Base-by-base conservation (phyloP, 164 flowering plant genomes). In the Magnolia changhungtana region DNA sequence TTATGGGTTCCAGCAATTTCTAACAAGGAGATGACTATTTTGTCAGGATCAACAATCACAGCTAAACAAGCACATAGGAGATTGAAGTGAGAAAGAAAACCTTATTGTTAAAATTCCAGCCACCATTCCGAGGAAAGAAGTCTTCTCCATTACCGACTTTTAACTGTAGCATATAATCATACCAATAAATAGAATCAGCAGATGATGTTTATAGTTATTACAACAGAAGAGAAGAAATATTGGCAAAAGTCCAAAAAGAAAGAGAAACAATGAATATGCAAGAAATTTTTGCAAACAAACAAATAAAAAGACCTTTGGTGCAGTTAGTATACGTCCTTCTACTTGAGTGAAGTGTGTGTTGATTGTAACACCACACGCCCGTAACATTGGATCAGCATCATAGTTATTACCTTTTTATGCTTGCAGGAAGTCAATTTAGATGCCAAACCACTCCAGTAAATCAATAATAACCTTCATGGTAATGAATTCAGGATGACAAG, bases 71-170 rank as follows among this genome's bases (percentile, higher is more conserved):
- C 2, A 23, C 68, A 65, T 11, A 65, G 16, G 29, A 9, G 8
- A 20, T 9, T 19, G 11, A 74, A 27, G 13, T 24, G 5, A 24
- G 8, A 66, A 3, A 13, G 18, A 74, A 10, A n/a, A 31, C 37
- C 97, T 92, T 96, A 14, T 91, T 85, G 63, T 87, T 91, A 50
- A 94, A 90, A 75, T 94, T 96, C 99, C 98, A 94, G 0, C 94
- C 80, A 7, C 99, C 99, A 80, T 89, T 90, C 8, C 95, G 83
- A 7, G 98, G 90, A 37, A 74, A 51, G 24, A 91, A 82, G 24
- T 91, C 92, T 9, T 90, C 97, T 8, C 91, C 93, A 67, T 88
- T 86, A 29, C 98, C 99, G 8, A 85, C 85, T 79, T 85, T 92
- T 80, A 96, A 80, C 99, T 96, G 88, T 49, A 69, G 37, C 21